Base-by-base conservation (phyloP, 1,284 basidiomycete genomes). In the Rhodotorula sp. region DNA sequence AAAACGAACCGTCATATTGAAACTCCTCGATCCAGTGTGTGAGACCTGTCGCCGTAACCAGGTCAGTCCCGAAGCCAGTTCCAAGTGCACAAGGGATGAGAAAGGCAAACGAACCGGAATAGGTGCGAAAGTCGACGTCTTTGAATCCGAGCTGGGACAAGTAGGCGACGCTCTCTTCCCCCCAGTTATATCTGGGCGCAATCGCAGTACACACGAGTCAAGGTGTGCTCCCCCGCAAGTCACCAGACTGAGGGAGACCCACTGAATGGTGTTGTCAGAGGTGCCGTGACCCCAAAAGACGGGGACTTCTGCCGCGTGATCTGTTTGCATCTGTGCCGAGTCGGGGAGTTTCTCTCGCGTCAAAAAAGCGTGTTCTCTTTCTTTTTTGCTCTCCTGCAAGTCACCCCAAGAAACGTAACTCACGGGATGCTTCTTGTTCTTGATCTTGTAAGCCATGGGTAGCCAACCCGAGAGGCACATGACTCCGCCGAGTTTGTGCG, bases 241-340 rank as follows among this genome's bases (percentile, higher is more conserved):
- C 24, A 37, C 26, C 8, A n/a, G 29, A 54, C 26, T 3, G 87
- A 15, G 6, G 6, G 12, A 15, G 51, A 33, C 62, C 84, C 64
- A 70, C 74, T 62, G 60, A 20, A 95, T 88, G 15, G 94, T 84
- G 17, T 86, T 87, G 80, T 96, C 93, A 42, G 80, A 82, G 22
- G 83, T 85, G 14, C 93, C 93, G 74, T 93, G 91, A 12, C 90
- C 94, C 87, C 90, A 91, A 82, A 95, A 95, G 49, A 94, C 84
- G 1, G 91, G 89, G 10, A 67, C 26, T 12, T 65, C 61, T n/a
- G 55, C 53, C 10, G 86, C 85, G 73, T 87, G 83, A 12, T 84
- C 81, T 12, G 85, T 84, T 46, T 83, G 79, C 84, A 89, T 86
- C 88, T 90, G 71, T 12, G 37, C n/a, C 4, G 37, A 17, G 44